phyloP scores from a whole-genome alignment of 2,329 filamentous ascomycete genomes.

The Colletotrichum navitas region DNA sequence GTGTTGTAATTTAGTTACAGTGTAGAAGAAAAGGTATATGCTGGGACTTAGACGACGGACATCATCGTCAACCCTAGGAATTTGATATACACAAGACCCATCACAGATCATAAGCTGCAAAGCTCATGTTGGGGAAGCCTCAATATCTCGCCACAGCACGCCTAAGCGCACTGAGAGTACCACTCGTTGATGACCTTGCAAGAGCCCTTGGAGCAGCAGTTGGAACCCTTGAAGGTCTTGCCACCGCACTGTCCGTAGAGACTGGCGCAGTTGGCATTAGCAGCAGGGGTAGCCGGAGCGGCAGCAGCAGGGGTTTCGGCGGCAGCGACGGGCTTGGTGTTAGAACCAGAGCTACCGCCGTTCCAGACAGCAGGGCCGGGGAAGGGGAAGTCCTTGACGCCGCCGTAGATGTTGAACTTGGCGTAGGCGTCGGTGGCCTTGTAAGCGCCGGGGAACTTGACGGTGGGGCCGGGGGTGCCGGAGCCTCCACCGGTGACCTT shows the following conservation, averaged over 20 bases:
- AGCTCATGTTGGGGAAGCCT: neutral
- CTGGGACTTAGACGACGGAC: neutral
- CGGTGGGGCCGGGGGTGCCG: constrained; percentile 43
- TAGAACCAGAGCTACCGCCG: neutral
- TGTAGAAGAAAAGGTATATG: neutral
- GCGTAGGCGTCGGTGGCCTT: constrained; percentile 45
- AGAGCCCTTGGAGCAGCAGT: constrained; percentile 39
- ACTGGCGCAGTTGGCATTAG: neutral
- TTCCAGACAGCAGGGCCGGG: constrained; percentile 29
- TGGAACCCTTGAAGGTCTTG: constrained; percentile 32
- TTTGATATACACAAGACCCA: neutral
- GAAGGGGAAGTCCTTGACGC: constrained; percentile 39
- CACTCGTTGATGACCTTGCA: constrained; percentile 41
- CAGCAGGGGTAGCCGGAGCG: neutral
- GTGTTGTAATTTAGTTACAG: neutral
- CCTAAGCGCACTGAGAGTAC: constrained; percentile 43
- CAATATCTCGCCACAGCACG: no score
- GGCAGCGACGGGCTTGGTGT: no score
- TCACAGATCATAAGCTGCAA: neutral
- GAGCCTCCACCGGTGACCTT: constrained; percentile 43
- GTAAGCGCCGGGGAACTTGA: constrained; percentile 51
- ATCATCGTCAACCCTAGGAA: neutral
- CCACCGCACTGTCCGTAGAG: neutral
- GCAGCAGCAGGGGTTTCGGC: neutral
- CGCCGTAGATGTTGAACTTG: constrained; percentile 45